Evolutionary conservation across 805 yeast genomes (phyloP).

Genomic region (Hanseniaspora hatyaiensis): DNA sequence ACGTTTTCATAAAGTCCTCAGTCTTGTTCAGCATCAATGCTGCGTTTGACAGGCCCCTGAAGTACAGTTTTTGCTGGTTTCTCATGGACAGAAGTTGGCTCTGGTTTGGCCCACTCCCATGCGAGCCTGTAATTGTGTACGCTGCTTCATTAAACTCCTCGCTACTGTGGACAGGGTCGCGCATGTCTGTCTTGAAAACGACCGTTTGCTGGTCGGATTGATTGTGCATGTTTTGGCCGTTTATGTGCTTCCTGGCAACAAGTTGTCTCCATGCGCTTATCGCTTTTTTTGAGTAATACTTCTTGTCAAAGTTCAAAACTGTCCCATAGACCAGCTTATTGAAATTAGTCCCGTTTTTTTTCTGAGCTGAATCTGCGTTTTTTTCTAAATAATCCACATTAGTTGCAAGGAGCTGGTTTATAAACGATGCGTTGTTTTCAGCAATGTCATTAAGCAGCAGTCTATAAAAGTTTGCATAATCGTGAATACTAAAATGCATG

Average conservation of each 20-base stretch:
- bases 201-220: no score
- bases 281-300: not conserved
- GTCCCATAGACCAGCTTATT: conserved; percentile 4
- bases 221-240: not conserved
- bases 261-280: not conserved
- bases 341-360: not conserved
- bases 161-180: no score
- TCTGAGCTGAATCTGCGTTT: not conserved
- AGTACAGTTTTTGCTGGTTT: no score
- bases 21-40: not conserved
- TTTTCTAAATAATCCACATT: not conserved
- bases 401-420: not conserved
- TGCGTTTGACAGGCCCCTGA: not conserved
- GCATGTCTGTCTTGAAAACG: no score
- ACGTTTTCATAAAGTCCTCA: no score
- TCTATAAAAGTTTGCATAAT: conserved; percentile 4
- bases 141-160: no score
- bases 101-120: no score
- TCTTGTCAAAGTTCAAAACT: not conserved
- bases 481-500: not conserved
- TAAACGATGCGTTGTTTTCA: not conserved
- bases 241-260: not conserved
- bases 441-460: not conserved
- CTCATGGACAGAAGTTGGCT: no score
- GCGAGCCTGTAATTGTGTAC: no score